Conservation (phyloP, 805 yeast genomes). For the Torulaspora delbrueckii region DNA sequence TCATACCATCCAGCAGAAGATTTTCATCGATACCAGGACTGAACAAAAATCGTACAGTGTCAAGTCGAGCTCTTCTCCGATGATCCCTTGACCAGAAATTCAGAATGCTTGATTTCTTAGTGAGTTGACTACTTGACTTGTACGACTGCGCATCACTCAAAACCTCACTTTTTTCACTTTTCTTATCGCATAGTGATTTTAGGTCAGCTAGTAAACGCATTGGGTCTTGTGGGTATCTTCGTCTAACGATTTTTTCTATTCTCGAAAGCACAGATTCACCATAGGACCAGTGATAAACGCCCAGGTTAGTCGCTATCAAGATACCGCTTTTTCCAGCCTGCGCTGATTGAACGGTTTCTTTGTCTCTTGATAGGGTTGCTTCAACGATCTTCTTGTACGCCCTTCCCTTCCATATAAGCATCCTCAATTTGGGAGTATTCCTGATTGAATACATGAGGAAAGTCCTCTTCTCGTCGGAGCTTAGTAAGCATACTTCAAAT, state of each 20-base stretch:
- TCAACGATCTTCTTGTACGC: slow-evolving; percentile 26
- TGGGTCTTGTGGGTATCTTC: slow-evolving; percentile 22
- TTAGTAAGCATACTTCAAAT: slow-evolving; percentile 11
- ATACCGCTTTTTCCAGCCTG: slow-evolving; percentile 17
- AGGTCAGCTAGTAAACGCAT: slow-evolving; percentile 19
- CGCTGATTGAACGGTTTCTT: slow-evolving; percentile 22
- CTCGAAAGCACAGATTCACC: slow-evolving; percentile 12
- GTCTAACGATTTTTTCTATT: slow-evolving; percentile 21
- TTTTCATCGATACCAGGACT: slow-evolving; percentile 8
- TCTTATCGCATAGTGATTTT: slow-evolving; percentile 3
- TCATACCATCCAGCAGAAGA: slow-evolving; percentile 22
- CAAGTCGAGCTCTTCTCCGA: neutral
- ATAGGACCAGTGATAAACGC: slow-evolving; percentile 26
- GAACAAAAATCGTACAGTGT: slow-evolving; percentile 17
- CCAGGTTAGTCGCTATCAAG: slow-evolving; percentile 22
- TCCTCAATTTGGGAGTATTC: slow-evolving; percentile 19
- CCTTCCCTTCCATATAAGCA: slow-evolving; percentile 31
- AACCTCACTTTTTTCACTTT: neutral
- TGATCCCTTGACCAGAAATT: slow-evolving; percentile 19
- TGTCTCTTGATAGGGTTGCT: slow-evolving; percentile 16
- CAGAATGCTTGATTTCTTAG: slow-evolving; percentile 20
- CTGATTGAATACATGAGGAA: slow-evolving; percentile 21
- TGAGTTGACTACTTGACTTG: slow-evolving; percentile 10
- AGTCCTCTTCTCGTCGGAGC: slow-evolving; percentile 12
- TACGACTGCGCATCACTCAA: slow-evolving; percentile 9